Evolutionary conservation across 2,329 filamentous ascomycete species (phyloP).

Genomic region (Didymellaceae sp.): DNA sequence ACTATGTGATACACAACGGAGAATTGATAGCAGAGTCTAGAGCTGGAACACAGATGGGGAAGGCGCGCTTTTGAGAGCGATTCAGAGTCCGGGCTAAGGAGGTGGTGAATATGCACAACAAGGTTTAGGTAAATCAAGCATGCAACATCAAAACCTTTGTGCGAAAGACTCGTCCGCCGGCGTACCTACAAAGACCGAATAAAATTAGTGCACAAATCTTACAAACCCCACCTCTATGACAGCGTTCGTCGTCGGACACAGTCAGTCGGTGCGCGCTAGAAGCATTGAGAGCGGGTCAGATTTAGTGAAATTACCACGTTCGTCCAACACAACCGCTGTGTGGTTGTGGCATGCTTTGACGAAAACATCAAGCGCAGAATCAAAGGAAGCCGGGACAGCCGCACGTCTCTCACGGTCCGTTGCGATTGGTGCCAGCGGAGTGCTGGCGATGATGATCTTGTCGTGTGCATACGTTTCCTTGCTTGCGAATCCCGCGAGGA

Average conservation of each 20-base stretch:
- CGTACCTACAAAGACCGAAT: conserved; percentile 19
- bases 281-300: conserved; percentile 25
- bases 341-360: conserved; percentile 32
- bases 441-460: conserved; percentile 10
- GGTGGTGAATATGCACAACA: conserved; percentile 15
- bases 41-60: conserved; percentile 17
- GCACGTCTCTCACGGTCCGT: conserved; percentile 14
- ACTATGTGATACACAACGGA: conserved; percentile 25
- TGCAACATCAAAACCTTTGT: conserved; percentile 21
- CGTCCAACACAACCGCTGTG: conserved; percentile 25
- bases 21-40: conserved; percentile 16
- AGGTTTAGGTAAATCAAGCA: conserved; percentile 17
- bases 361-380: conserved; percentile 24
- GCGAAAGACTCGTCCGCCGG: conserved; percentile 16
- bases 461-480: conserved; percentile 23
- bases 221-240: conserved; percentile 23
- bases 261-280: conserved; percentile 24
- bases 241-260: conserved; percentile 23
- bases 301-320: conserved; percentile 35
- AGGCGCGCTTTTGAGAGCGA: conserved; percentile 15
- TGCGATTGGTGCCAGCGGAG: conserved; percentile 23
- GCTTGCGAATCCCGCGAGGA: conserved; percentile 13
- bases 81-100: conserved; percentile 8
- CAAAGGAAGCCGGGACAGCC: conserved; percentile 26
- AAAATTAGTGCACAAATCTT: conserved; percentile 27